Percentiles rank a stretch among this genome's conserved stretches.
Evolutionary conservation across 129 eudicot species (phyloP).

Genomic region (Glebionis coronaria): DNA sequence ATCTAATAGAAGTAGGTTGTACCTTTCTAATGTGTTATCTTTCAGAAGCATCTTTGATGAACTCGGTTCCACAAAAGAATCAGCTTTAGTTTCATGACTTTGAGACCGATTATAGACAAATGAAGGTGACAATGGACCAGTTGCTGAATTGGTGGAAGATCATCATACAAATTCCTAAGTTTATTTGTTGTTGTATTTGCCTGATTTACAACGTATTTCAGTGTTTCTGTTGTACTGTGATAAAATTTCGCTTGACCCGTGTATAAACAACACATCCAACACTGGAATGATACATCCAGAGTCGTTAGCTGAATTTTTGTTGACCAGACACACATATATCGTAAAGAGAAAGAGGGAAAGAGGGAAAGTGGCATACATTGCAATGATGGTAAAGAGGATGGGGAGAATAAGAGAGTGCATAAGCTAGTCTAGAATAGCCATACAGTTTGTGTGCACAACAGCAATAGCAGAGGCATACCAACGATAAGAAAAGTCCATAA

Average conservation of each 20-base stretch:
- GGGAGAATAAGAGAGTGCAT: constrained; percentile 86
- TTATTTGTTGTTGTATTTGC: too few species aligned
- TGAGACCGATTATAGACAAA: constrained; percentile 44
- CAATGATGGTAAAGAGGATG: constrained; percentile 68
- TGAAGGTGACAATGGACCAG: constrained; percentile 48
- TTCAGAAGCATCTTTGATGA: constrained; percentile 31
- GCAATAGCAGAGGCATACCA: constrained; percentile 62
- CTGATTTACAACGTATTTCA: too few species aligned
- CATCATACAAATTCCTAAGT: constrained; percentile 68
- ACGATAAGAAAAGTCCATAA: constrained; percentile 62
- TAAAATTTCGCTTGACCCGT: constrained; percentile 82
- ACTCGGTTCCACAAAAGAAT: constrained; percentile 31
- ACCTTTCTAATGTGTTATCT: constrained; percentile 40
- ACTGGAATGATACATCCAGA: constrained; percentile 40
- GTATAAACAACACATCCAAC: constrained; percentile 78
- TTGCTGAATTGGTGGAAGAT: constrained; percentile 45
- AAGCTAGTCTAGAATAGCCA: constrained; percentile 82
- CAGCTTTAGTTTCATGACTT: constrained; percentile 26
- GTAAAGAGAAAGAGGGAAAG: constrained; percentile 25
- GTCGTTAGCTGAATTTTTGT: constrained; percentile 17
- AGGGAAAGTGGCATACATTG: constrained; percentile 62
- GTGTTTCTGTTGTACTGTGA: constrained; percentile 58
- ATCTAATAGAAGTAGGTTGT: constrained; percentile 6
- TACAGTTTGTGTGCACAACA: constrained; percentile 77
- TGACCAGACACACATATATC: neutral